Evolutionary conservation across 192 early-diverging fungal genomes (phyloP), one percentile per base, ranked within the genome.

Genomic region (Powellomyces hirtus): DNA sequence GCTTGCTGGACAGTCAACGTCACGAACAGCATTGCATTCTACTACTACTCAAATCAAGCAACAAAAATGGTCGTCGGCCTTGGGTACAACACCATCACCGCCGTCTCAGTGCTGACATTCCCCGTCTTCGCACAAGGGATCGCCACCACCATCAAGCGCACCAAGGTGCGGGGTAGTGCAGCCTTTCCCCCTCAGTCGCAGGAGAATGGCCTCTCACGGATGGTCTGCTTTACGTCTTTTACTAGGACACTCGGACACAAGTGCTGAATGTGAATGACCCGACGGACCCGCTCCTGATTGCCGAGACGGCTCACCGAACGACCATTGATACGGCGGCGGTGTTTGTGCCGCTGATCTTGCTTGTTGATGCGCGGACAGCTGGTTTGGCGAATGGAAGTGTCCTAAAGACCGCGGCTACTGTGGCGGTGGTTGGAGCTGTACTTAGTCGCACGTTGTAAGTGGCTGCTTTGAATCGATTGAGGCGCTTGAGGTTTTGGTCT

Each of bases 41-140:
- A n/a, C n/a, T n/a, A n/a, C n/a, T n/a, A n/a, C n/a, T n/a, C n/a
- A n/a, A n/a, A n/a, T n/a, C n/a, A n/a, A n/a, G n/a, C n/a, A 42
- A 42, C 40, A 42, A 42, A 42, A 18, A 42, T 42, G 40, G 40
- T 42, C 18, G 46, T 49, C 3, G 46, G 46, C 2, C 65, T 50
- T 29, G 27, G 33, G 7, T 18, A 22, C 24, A 67, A 52, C 16
- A 67, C 65, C 14, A 35, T 67, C 8, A 29, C 14, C 35, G 22
- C 52, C 8, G 14, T 67, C n/a, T 55, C 65, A 4, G 24, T 51
- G 16, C 51, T 67, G 53, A 57, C 52, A 16, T 13, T 44, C n/a
- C 65, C 65, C 1, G 65, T 67, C 16, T 67, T 67, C 3, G 51
- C 22, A n/a, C 55, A 55, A 24, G 51, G 65, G n/a, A 22, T 38